Evolutionary conservation across 257 asterid species (phyloP).

Genomic region (Solanum corneliomulleri): DNA sequence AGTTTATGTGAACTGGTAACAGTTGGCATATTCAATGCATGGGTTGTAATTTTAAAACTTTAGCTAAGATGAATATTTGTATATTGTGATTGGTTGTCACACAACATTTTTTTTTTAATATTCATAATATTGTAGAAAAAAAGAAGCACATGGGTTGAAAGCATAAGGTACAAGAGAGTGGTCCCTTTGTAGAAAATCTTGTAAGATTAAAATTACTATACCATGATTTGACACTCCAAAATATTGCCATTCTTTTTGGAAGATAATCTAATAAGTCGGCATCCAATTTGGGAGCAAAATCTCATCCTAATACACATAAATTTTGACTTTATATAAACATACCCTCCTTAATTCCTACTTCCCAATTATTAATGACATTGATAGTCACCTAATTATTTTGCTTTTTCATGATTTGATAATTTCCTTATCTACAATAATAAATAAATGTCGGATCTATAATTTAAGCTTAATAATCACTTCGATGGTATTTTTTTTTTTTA

Average conservation of each 20-base stretch:
- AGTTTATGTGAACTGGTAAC: neutral
- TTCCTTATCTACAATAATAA: neutral
- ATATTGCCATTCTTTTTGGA: conserved; percentile 1
- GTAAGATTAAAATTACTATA: neutral
- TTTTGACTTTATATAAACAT: conserved; percentile 1
- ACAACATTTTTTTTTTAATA: too few species aligned
- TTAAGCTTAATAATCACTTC: neutral
- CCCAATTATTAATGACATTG: neutral
- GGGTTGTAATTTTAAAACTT: neutral
- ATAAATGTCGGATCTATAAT: neutral
- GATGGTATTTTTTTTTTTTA: neutral
- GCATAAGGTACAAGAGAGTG: conserved; percentile 14
- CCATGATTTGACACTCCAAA: conserved; percentile 11
- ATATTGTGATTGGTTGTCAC: neutral
- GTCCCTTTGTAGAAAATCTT: conserved; percentile 16
- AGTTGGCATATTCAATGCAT: neutral
- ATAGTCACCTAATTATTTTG: neutral
- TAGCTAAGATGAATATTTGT: neutral
- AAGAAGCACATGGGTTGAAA: conserved; percentile 26
- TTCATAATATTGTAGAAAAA: conserved; percentile 7
- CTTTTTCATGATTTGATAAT: neutral
- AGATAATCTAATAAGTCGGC: neutral
- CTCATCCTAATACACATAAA: neutral
- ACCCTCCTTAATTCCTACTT: neutral
- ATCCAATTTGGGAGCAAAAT: conserved; percentile 23